These are phyloP conservation scores for Tricholoma flavovirens DNA, from an alignment of 768 basidiomycete genomes.

Conservation along the genomic window DNA sequence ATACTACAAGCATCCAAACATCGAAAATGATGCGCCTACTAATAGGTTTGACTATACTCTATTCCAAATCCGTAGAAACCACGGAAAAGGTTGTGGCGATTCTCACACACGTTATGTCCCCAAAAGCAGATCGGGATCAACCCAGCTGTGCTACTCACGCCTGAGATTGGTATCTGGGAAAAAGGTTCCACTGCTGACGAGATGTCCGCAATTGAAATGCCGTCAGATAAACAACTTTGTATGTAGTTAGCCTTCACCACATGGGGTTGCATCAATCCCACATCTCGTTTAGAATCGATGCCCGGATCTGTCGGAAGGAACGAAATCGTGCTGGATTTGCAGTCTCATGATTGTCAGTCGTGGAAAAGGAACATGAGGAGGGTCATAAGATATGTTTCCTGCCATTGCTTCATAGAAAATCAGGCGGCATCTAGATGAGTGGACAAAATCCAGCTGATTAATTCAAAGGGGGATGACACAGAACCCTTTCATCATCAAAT, in stretches of 20 bases:
- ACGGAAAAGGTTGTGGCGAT: constrained; percentile 21
- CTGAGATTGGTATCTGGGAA: constrained; percentile 17
- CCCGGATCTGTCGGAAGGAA: constrained; percentile 20
- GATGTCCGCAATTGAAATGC: constrained; percentile 19
- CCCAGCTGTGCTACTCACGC: constrained; percentile 15
- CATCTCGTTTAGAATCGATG: constrained; percentile 6
- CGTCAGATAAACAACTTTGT: constrained; percentile 19
- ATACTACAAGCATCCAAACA: constrained; percentile 13
- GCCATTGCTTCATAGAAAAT: not conserved
- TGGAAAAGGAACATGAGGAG: not conserved
- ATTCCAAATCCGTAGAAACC: constrained; percentile 17
- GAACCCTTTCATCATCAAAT: constrained; percentile 4
- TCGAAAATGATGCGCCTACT: constrained; percentile 19
- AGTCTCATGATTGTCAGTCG: not conserved
- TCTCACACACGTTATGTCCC: constrained; percentile 13
- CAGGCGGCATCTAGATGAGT: not conserved
- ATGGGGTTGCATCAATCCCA: constrained; percentile 15
- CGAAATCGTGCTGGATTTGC: not conserved
- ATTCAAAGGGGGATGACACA: constrained; percentile 12
- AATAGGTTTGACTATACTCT: constrained; percentile 4
- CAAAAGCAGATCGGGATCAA: constrained; percentile 19
- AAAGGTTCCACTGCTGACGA: constrained; percentile 17
- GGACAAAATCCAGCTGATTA: constrained; percentile 11
- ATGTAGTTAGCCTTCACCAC: constrained; percentile 6
- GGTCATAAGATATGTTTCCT: not conserved